These are phyloP conservation scores for Pycnococcus provasolii DNA, from an alignment of 139 green algal genomes.

Conservation along the genomic window DNA sequence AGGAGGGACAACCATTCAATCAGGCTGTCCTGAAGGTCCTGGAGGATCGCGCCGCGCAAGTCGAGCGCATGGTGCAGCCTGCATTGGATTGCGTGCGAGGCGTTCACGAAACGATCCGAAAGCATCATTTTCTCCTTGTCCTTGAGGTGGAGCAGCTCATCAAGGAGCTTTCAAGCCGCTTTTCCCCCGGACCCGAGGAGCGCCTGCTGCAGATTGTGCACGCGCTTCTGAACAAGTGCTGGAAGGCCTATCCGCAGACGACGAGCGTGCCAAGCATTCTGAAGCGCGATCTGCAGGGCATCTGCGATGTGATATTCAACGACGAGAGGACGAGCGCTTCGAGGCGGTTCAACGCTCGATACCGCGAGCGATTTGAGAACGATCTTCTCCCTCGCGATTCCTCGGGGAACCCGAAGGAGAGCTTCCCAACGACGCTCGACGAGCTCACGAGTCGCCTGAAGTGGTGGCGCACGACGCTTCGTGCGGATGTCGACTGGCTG, in stretches of 20 bases:
- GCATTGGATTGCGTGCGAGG: slow-evolving; percentile 33
- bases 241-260: slow-evolving; percentile 51
- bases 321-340: background rate
- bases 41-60: slow-evolving; percentile 8
- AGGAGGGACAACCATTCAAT: too few relatives aligned
- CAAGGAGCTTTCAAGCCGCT: slow-evolving; percentile 56
- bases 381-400: too few relatives aligned
- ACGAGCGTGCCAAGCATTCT: slow-evolving; percentile 55
- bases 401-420: slow-evolving; percentile 3
- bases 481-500: slow-evolving; percentile 60
- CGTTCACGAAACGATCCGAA: slow-evolving; percentile 37
- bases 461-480: slow-evolving; percentile 59
- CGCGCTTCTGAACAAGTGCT: slow-evolving; percentile 83
- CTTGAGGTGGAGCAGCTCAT: slow-evolving; percentile 41
- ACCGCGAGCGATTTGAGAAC: too few relatives aligned
- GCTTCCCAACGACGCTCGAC: slow-evolving; percentile 69
- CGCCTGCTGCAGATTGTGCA: slow-evolving; percentile 82
- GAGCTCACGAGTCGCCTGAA: slow-evolving; percentile 78
- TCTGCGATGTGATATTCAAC: slow-evolving; percentile 40
- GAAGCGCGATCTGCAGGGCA: slow-evolving; percentile 67
- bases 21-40: slow-evolving; percentile 7
- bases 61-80: slow-evolving; percentile 24
- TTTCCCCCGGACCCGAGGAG: slow-evolving; percentile 78
- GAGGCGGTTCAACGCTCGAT: too few relatives aligned
- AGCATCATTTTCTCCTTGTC: slow-evolving; percentile 10